phyloP scores from a whole-genome alignment of 2,329 filamentous ascomycete species.

The Aspergillus sclerotialis region DNA sequence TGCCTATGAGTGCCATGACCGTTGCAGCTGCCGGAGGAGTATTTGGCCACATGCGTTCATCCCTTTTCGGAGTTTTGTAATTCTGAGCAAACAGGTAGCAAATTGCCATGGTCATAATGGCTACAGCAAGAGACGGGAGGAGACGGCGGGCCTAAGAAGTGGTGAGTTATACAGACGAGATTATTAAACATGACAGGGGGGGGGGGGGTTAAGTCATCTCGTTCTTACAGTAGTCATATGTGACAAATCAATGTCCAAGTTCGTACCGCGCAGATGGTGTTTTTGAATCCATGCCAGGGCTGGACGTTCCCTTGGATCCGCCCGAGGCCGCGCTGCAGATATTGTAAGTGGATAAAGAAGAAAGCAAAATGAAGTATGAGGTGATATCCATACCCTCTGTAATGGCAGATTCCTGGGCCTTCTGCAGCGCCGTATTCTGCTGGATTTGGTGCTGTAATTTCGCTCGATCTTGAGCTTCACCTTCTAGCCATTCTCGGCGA shows the following conservation, averaged over 20 bases:
- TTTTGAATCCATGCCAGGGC: conserved; percentile 38
- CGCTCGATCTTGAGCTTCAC: conserved; percentile 40
- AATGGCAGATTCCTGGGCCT: conserved; percentile 27
- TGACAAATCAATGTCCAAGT: conserved; percentile 25
- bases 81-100: conserved; percentile 40
- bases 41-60: conserved; percentile 44
- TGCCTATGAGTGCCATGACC: conserved; percentile 41
- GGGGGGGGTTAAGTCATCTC: no score
- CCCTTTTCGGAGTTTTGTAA: conserved; percentile 42
- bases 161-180: background rate
- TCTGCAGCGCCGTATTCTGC: conserved; percentile 29
- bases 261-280: conserved; percentile 32
- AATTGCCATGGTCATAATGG: conserved; percentile 31
- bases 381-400: conserved; percentile 25
- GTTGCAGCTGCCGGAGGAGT: conserved; percentile 47
- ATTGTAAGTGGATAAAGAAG: conserved; percentile 7
- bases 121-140: conserved; percentile 37
- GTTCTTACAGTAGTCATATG: conserved; percentile 30
- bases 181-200: background rate
- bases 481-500: conserved; percentile 46
- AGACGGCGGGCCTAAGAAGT: conserved; percentile 35
- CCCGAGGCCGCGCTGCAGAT: conserved; percentile 29
- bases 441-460: conserved; percentile 22
- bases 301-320: conserved; percentile 32
- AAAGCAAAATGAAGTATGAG: background rate